Conservation (phyloP, 2,329 filamentous ascomycete species). For the Aureobasidium subglaciale region DNA sequence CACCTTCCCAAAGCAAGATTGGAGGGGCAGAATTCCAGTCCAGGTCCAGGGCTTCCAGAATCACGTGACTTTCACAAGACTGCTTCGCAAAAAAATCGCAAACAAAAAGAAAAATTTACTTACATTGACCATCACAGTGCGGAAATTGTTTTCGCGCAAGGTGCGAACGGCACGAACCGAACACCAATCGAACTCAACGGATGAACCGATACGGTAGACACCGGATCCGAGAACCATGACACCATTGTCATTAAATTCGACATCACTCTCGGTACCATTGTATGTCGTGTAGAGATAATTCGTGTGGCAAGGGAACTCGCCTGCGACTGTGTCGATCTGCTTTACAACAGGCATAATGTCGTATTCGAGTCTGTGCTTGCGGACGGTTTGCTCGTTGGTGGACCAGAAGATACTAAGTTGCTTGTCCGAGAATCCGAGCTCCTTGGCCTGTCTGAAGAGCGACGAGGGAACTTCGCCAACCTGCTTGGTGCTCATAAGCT, state of each 20-base stretch:
- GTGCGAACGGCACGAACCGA: conserved; percentile 91
- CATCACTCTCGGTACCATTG: conserved; percentile 80
- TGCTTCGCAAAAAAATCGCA: not conserved
- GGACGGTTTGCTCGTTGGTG: conserved; percentile 87
- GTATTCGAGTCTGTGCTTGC: conserved; percentile 74
- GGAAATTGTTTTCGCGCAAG: conserved; percentile 72
- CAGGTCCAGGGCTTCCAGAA: too few species aligned
- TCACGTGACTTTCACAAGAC: too few species aligned
- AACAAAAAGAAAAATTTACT: conserved; percentile 19
- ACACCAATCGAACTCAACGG: conserved; percentile 99
- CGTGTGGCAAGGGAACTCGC: conserved; percentile 94
- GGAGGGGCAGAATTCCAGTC: too few species aligned
- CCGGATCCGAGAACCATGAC: conserved; percentile 95
- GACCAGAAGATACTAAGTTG: conserved; percentile 92
- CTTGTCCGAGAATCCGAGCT: conserved; percentile 87
- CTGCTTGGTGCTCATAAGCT: conserved; percentile 63
- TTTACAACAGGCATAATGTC: conserved; percentile 87
- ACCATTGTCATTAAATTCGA: conserved; percentile 79
- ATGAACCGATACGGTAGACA: conserved; percentile 89
- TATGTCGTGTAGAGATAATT: conserved; percentile 88
- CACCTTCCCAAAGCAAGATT: too few species aligned
- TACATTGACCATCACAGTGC: conserved; percentile 88
- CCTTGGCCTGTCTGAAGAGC: conserved; percentile 76
- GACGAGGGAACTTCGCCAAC: conserved; percentile 58
- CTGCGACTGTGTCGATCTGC: conserved; percentile 97